phyloP scores from a whole-genome alignment of 176 grass and related monocot species.

The Cymbopogon citratus region DNA sequence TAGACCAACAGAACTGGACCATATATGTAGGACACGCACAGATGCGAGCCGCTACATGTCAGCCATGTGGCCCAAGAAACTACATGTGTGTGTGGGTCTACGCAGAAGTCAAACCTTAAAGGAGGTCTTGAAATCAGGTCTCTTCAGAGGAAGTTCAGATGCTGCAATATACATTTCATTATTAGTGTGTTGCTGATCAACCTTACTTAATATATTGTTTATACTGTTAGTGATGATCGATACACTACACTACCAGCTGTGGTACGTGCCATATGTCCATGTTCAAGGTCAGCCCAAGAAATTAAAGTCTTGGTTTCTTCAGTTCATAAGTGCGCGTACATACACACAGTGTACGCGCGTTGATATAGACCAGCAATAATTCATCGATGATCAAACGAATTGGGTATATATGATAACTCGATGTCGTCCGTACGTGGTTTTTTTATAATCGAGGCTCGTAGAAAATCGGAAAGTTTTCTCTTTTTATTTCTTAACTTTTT shows the following conservation, averaged over 20 bases:
- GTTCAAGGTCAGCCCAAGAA: conserved; percentile 28
- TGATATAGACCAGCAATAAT: neutral
- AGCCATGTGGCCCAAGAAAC: neutral
- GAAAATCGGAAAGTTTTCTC: neutral
- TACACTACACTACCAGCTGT: neutral
- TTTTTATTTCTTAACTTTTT: neutral
- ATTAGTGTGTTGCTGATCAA: neutral
- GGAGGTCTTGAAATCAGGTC: neutral
- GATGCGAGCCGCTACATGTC: neutral
- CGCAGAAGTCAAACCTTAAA: conserved; percentile 20
- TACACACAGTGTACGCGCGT: conserved; percentile 18
- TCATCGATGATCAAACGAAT: neutral
- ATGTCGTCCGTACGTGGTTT: neutral
- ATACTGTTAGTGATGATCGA: neutral
- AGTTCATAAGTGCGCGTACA: conserved; percentile 29
- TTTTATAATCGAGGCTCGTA: neutral
- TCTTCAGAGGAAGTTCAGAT: conserved; percentile 25
- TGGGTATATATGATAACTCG: neutral
- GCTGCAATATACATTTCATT: neutral
- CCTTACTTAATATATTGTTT: conserved; percentile 5
- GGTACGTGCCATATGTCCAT: neutral
- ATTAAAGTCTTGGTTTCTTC: conserved; percentile 38
- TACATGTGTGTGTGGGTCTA: neutral
- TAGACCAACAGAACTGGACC: conserved; percentile 2
- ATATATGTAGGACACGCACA: neutral